phyloP scores from a whole-genome alignment of 257 asterid species.

The Cynanchum wilfordii region DNA sequence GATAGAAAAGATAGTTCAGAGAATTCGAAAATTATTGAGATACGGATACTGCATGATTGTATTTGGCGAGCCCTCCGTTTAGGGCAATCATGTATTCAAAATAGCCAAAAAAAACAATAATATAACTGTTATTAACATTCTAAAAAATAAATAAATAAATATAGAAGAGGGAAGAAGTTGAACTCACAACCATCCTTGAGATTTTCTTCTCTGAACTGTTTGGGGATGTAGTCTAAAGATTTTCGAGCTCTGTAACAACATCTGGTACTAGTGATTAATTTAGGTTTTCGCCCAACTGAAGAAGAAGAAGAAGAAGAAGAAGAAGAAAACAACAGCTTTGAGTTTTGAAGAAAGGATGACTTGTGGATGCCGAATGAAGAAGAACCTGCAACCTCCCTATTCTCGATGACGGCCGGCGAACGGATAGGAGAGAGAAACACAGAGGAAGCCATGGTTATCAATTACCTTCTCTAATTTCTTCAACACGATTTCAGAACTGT shows the following conservation, averaged over 20 bases:
- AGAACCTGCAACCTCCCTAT: conserved; percentile 29
- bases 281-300: conserved; percentile 19
- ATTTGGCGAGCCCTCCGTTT: no score
- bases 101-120: not conserved
- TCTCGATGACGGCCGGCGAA: conserved; percentile 28
- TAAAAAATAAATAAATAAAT: no score
- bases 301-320: conserved; percentile 12
- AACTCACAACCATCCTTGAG: conserved; percentile 81
- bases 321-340: conserved; percentile 39
- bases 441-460: conserved; percentile 47
- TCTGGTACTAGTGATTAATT: conserved; percentile 31
- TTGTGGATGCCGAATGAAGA: conserved; percentile 20
- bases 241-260: conserved; percentile 48
- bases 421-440: conserved; percentile 48
- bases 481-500: not conserved
- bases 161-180: not conserved
- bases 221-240: conserved; percentile 68
- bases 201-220: conserved; percentile 75
- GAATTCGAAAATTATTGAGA: no score
- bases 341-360: conserved; percentile 38
- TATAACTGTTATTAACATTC: not conserved
- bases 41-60: no score
- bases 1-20: no score
- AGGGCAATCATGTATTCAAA: not conserved
- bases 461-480: not conserved